Percentiles rank a stretch among this genome's conserved stretches.
Conservation (phyloP, 2,329 filamentous ascomycete species). For the Penicillium sp. region DNA sequence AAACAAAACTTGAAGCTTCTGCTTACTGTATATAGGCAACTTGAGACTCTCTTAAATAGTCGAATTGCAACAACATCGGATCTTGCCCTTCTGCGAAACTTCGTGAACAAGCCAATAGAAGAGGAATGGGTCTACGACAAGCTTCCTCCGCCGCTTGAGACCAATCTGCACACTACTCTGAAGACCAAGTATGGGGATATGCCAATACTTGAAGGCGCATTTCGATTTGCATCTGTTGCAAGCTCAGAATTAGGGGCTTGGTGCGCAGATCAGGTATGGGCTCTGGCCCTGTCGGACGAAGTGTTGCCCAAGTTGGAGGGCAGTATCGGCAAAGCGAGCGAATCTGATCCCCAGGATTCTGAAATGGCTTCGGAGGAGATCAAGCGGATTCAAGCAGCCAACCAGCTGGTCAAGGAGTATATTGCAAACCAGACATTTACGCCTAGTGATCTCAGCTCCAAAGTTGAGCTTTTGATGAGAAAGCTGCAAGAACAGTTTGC, state of each 20-base stretch:
- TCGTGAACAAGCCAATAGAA: constrained; percentile 59
- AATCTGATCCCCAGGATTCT: constrained; percentile 10
- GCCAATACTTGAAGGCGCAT: constrained; percentile 53
- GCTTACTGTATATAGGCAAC: constrained; percentile 46
- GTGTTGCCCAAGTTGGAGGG: constrained; percentile 61
- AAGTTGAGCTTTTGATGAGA: constrained; percentile 62
- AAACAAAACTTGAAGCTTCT: neutral
- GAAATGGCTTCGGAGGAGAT: constrained; percentile 54
- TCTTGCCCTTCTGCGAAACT: constrained; percentile 56
- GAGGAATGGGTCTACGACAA: constrained; percentile 57
- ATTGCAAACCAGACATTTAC: constrained; percentile 41
- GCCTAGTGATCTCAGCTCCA: constrained; percentile 61
- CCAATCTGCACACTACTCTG: constrained; percentile 61
- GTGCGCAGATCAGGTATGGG: constrained; percentile 82
- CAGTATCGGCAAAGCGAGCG: constrained; percentile 30
- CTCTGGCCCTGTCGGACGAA: constrained; percentile 62
- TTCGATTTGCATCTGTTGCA: constrained; percentile 58
- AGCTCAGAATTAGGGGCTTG: constrained; percentile 71
- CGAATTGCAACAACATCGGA: constrained; percentile 76
- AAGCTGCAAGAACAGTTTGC: constrained; percentile 64
- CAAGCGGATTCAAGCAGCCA: constrained; percentile 58
- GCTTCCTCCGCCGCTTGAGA: constrained; percentile 56
- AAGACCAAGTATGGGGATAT: constrained; percentile 52
- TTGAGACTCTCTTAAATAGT: constrained; percentile 75
- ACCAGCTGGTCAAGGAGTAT: constrained; percentile 54